phyloP scores from a whole-genome alignment of 73 alveolate genomes.

The Diophrys appendiculata region DNA sequence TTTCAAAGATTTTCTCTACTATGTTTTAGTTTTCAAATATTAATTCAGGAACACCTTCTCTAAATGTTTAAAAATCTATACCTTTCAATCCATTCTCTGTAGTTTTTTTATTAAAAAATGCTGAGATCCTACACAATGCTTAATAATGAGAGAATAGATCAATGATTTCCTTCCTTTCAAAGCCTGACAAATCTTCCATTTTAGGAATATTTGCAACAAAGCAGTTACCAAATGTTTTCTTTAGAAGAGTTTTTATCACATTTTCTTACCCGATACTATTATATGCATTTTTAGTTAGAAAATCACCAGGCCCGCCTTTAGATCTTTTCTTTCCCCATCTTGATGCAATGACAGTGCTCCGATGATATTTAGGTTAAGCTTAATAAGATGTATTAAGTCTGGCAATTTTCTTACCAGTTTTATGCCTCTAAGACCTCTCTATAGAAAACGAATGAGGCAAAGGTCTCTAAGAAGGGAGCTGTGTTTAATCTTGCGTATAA shows the following conservation, averaged over 20 bases:
- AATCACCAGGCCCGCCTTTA: too few relatives aligned
- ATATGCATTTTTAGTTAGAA: background rate
- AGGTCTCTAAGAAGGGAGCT: too few relatives aligned
- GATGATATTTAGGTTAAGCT: background rate
- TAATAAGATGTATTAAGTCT: too few relatives aligned
- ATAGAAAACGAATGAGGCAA: background rate
- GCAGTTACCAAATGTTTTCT: background rate
- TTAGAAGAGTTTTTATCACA: background rate
- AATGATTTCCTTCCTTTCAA: background rate
- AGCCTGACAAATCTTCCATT: background rate
- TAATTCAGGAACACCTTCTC: conserved; percentile 30
- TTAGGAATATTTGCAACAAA: background rate
- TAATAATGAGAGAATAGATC: background rate
- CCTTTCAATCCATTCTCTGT: conserved; percentile 13
- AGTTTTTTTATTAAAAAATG: background rate
- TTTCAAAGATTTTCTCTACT: conserved; percentile 28
- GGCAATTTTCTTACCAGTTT: too few relatives aligned
- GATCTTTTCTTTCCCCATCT: background rate
- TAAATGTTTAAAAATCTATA: conserved; percentile 20
- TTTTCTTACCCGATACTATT: background rate
- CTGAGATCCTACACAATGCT: background rate
- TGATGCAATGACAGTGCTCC: background rate
- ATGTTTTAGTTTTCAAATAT: conserved; percentile 32
- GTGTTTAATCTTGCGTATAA: too few relatives aligned
- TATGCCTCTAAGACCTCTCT: background rate